These are phyloP conservation scores for Falciphora oryzae DNA, from an alignment of 2,329 filamentous ascomycete genomes.

Conservation along the genomic window DNA sequence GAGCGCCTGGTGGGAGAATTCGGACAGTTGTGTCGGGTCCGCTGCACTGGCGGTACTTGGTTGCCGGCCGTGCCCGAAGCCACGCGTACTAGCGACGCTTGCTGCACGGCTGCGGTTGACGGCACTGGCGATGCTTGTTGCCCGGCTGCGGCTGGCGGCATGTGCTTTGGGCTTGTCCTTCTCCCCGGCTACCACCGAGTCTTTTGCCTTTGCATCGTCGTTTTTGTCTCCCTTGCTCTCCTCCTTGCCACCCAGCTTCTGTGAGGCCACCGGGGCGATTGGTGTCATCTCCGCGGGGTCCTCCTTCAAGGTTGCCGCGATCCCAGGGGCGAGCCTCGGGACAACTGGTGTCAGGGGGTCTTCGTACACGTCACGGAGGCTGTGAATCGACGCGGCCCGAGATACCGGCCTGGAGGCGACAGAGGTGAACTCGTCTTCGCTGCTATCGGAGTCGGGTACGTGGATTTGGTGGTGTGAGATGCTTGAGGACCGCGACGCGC, in stretches of 20 bases:
- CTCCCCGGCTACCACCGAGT: not conserved
- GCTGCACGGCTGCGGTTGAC: conserved; percentile 24
- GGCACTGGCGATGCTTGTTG: conserved; percentile 28
- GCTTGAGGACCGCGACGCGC: conserved; percentile 5
- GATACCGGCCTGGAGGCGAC: conserved; percentile 20
- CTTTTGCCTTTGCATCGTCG: not conserved
- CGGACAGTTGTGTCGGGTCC: conserved; percentile 49
- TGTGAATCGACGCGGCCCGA: conserved; percentile 9
- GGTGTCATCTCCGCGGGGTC: conserved; percentile 6
- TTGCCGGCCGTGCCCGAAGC: conserved; percentile 23
- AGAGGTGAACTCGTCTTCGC: conserved; percentile 23
- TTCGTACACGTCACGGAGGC: conserved; percentile 14
- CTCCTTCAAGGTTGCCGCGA: not conserved
- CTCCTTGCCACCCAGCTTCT: not conserved
- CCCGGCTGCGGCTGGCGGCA: conserved; percentile 19
- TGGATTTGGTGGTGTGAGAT: conserved; percentile 5
- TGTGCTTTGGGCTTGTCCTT: not conserved
- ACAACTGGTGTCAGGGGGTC: conserved; percentile 21
- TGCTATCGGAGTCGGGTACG: conserved; percentile 19
- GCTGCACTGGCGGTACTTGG: conserved; percentile 28
- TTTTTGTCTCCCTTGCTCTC: not conserved
- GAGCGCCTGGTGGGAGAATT: conserved; percentile 86
- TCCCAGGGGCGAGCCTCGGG: conserved; percentile 14
- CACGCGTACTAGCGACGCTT: conserved; percentile 24
- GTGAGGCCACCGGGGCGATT: not conserved